A percentile compares a stretch with the other conserved stretches of the same genome.
phyloP scores from a whole-genome alignment of 2,329 filamentous ascomycete genomes.

The Erysiphe pulchra region DNA sequence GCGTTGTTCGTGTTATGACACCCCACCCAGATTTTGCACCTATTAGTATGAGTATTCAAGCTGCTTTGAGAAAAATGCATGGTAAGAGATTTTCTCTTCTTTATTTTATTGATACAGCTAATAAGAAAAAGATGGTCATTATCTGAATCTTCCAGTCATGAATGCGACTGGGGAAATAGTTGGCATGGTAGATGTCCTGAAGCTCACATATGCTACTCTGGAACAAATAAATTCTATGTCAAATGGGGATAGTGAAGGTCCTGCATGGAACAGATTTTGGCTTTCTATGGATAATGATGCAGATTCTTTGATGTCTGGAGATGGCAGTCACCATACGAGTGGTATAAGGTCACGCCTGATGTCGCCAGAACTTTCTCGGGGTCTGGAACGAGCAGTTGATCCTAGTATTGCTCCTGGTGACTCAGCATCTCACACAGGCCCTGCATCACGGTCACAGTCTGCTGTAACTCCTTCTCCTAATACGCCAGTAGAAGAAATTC shows the following conservation, averaged over 20 bases:
- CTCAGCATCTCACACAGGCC: slow-evolving; percentile 77
- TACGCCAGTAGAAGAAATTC: slow-evolving; percentile 36
- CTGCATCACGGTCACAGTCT: slow-evolving; percentile 50
- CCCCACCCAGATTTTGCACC: slow-evolving; percentile 96
- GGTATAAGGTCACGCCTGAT: slow-evolving; percentile 45
- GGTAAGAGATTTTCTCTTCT: slow-evolving; percentile 28
- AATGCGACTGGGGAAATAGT: slow-evolving; percentile 93
- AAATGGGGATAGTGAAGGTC: slow-evolving; percentile 69
- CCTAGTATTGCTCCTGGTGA: slow-evolving; percentile 83
- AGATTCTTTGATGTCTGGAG: slow-evolving; percentile 87
- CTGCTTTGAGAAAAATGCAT: slow-evolving; percentile 96
- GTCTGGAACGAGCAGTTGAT: slow-evolving; percentile 33
- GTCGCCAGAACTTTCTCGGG: slow-evolving; percentile 48
- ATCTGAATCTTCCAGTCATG: slow-evolving; percentile 95
- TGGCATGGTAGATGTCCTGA: slow-evolving; percentile 96
- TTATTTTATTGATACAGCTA: slow-evolving; percentile 4
- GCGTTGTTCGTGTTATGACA: slow-evolving; percentile 96
- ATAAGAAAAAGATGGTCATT: slow-evolving; percentile 54
- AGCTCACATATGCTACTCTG: slow-evolving; percentile 89
- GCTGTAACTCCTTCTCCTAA: slow-evolving; percentile 26
- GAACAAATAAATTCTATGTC: slow-evolving; percentile 96
- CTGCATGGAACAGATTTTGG: slow-evolving; percentile 99
- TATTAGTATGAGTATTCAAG: slow-evolving; percentile 97
- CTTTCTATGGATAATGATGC: slow-evolving; percentile 71
- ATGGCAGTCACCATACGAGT: slow-evolving; percentile 44